Percentiles rank a stretch among this genome's conserved stretches.
phyloP scores from a whole-genome alignment of 148 eudicot species.

The Chenopodium formosanum region DNA sequence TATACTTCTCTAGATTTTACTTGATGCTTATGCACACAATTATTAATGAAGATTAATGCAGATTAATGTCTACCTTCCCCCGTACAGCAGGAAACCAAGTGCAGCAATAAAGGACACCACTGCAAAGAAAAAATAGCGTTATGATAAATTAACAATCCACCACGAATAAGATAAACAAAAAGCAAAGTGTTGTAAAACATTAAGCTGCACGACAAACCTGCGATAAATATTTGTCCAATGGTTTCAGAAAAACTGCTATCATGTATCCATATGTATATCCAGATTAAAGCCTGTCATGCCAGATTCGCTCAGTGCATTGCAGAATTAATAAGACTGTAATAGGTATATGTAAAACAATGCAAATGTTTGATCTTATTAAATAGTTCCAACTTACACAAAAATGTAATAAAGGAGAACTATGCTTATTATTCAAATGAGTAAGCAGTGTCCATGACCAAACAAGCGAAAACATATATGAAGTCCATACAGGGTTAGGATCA shows the following conservation, averaged over 20 bases:
- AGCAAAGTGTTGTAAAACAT: background rate
- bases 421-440: background rate
- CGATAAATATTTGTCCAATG: constrained; percentile 71
- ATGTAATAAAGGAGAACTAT: background rate
- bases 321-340: background rate
- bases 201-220: constrained; percentile 43
- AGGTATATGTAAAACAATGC: background rate
- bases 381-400: background rate
- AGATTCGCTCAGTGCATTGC: constrained; percentile 2
- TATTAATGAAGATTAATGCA: background rate
- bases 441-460: background rate
- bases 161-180: background rate
- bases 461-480: background rate
- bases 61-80: constrained; percentile 49
- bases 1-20: background rate
- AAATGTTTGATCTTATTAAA: background rate
- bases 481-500: background rate
- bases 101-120: constrained; percentile 58
- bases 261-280: constrained; percentile 73
- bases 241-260: constrained; percentile 52
- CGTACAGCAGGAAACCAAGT: constrained; percentile 55
- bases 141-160: background rate
- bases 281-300: constrained; percentile 59
- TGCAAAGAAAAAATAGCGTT: constrained; percentile 23
- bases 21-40: background rate